phyloP scores from a whole-genome alignment of 768 basidiomycete genomes.

The Boletus sp. region DNA sequence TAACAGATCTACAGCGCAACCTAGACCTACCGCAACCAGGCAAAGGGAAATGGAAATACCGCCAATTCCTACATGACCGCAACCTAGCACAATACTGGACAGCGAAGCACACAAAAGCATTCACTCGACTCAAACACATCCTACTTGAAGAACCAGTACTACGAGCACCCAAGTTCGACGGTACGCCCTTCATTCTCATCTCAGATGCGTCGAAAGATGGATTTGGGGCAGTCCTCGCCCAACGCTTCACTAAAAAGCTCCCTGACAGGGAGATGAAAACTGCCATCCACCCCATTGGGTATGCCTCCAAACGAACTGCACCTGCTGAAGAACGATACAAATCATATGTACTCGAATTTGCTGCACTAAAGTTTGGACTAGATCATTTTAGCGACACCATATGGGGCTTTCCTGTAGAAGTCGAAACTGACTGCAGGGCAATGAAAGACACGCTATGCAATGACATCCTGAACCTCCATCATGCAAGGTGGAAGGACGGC shows the following conservation, averaged over 20 bases:
- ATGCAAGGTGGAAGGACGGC: slow-evolving; percentile 31
- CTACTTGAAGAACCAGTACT: slow-evolving; percentile 6
- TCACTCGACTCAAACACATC: slow-evolving; percentile 33
- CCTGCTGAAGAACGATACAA: slow-evolving; percentile 30
- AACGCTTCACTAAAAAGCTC: not conserved
- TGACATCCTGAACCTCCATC: slow-evolving; percentile 1
- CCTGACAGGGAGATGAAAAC: no score
- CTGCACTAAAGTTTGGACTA: slow-evolving; percentile 33
- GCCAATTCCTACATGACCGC: not conserved
- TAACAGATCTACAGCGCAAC: not conserved
- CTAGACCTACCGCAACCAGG: not conserved
- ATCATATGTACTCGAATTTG: slow-evolving; percentile 38
- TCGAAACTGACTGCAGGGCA: slow-evolving; percentile 28
- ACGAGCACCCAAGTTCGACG: slow-evolving; percentile 29
- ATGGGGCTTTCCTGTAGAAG: slow-evolving; percentile 31
- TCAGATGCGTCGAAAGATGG: slow-evolving; percentile 38
- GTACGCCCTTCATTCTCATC: slow-evolving; percentile 37
- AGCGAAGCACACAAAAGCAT: slow-evolving; percentile 20
- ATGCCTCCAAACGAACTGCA: slow-evolving; percentile 38
- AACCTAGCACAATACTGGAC: slow-evolving; percentile 13
- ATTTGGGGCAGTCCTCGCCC: no score
- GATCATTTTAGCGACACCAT: slow-evolving; percentile 34
- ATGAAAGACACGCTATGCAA: slow-evolving; percentile 25
- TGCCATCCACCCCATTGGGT: no score
- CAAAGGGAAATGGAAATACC: not conserved